phyloP scores from a whole-genome alignment of 257 asterid genomes.

The Penstemon newberryi region DNA sequence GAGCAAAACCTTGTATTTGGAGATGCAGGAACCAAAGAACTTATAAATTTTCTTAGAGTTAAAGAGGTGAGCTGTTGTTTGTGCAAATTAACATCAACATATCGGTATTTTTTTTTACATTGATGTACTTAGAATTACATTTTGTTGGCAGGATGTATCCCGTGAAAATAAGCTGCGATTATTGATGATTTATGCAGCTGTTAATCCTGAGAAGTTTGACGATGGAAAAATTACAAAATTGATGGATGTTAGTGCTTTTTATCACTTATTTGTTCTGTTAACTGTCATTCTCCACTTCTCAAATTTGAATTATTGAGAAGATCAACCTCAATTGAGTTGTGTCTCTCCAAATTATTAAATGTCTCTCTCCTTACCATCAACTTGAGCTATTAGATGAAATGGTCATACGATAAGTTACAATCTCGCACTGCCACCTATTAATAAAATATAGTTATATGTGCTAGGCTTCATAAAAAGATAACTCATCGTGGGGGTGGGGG shows the following conservation, averaged over 20 bases:
- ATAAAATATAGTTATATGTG: too few species aligned
- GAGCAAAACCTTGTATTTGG: conserved; percentile 99
- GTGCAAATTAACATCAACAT: conserved; percentile 8
- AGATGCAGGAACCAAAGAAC: conserved; percentile 93
- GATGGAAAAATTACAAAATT: conserved; percentile 81
- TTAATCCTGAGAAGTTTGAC: conserved; percentile 92
- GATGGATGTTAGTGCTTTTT: conserved; percentile 68
- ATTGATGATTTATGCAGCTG: conserved; percentile 94
- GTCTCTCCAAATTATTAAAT: not conserved
- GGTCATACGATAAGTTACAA: too few species aligned
- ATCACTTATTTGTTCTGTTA: not conserved
- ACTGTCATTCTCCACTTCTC: not conserved
- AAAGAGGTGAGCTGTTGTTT: conserved; percentile 55
- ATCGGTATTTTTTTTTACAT: not conserved
- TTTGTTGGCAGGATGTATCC: conserved; percentile 67
- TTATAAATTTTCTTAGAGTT: conserved; percentile 76
- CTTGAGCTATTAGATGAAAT: too few species aligned
- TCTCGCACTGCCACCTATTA: too few species aligned
- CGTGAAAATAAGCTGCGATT: conserved; percentile 90
- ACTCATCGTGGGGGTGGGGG: too few species aligned
- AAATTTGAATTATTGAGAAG: conserved; percentile 4
- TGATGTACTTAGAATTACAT: conserved; percentile 17
- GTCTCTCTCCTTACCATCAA: too few species aligned
- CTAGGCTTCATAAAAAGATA: too few species aligned
- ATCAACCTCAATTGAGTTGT: conserved; percentile 13